phyloP scores from a whole-genome alignment of 2,329 filamentous ascomycete genomes.

The Ascochyta fabae region DNA sequence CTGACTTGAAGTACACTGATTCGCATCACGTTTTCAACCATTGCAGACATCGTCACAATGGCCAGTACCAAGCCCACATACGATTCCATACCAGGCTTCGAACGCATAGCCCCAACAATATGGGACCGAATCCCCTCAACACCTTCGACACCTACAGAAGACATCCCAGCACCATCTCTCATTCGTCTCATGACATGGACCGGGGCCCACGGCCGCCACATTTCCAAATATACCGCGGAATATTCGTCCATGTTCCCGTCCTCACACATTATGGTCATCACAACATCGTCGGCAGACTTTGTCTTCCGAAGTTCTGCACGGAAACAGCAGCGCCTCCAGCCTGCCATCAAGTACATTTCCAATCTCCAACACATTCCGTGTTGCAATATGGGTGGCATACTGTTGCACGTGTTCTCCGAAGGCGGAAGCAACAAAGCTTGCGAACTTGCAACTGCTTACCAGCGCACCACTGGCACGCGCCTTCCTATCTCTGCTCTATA shows the following conservation, averaged over 20 bases:
- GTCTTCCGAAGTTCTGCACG: conserved; percentile 27
- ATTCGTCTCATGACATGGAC: conserved; percentile 41
- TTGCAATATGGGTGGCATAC: conserved; percentile 16
- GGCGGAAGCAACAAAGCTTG: conserved; percentile 39
- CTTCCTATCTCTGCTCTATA: conserved; percentile 29
- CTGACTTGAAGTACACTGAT: neutral
- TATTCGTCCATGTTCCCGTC: conserved; percentile 35
- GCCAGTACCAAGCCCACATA: neutral
- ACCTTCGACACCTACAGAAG: conserved; percentile 10
- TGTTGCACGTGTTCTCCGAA: conserved; percentile 40
- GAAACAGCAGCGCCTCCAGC: conserved; percentile 29
- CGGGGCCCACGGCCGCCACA: conserved; percentile 32
- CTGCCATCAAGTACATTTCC: conserved; percentile 28
- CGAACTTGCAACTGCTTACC: conserved; percentile 33
- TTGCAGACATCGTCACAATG: conserved; percentile 1
- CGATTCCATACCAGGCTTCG: conserved; percentile 10
- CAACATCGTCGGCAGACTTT: conserved; percentile 33
- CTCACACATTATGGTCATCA: conserved; percentile 35
- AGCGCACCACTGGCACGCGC: conserved; percentile 17
- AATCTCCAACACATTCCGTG: conserved; percentile 12
- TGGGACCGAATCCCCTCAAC: conserved; percentile 15
- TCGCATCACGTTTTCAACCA: neutral
- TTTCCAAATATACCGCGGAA: conserved; percentile 32
- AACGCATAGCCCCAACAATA: conserved; percentile 14
- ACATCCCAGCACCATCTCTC: conserved; percentile 21